Conservation (phyloP, 1,284 basidiomycete species). For the Leccinum subrobustum region DNA sequence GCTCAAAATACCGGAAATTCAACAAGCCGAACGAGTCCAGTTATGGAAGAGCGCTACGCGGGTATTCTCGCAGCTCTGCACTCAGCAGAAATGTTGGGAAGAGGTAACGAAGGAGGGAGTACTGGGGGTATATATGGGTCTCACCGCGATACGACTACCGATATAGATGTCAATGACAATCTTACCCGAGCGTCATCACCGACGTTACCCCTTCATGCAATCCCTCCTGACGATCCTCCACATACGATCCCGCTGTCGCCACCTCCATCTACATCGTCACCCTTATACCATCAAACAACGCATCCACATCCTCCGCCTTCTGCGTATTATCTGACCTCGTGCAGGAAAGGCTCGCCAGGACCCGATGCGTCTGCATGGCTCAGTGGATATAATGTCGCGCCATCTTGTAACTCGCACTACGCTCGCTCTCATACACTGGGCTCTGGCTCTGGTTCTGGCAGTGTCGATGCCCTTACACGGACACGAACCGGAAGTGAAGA, state of each 20-base stretch:
- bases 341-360: conserved; percentile 28
- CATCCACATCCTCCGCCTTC: conserved; percentile 31
- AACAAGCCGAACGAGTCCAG: not conserved
- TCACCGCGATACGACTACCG: conserved; percentile 12
- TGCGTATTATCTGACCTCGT: conserved; percentile 19
- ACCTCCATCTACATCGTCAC: conserved; percentile 16
- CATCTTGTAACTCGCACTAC: conserved; percentile 30
- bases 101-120: conserved; percentile 22
- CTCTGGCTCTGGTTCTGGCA: conserved; percentile 27
- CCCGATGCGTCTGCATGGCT: conserved; percentile 29
- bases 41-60: conserved; percentile 30
- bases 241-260: conserved; percentile 26
- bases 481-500: conserved; percentile 34
- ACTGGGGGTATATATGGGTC: conserved; percentile 32
- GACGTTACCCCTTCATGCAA: conserved; percentile 19
- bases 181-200: conserved; percentile 24
- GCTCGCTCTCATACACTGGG: conserved; percentile 31
- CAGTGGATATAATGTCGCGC: conserved; percentile 24
- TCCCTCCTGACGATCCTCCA: conserved; percentile 12
- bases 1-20: not conserved
- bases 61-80: conserved; percentile 28
- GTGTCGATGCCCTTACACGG: conserved; percentile 26
- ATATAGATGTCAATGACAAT: conserved; percentile 9
- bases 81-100: conserved; percentile 13
- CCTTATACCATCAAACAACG: conserved; percentile 6